Conservation (phyloP, 106 monocot species). For the Apostasia shenzhenica region DNA sequence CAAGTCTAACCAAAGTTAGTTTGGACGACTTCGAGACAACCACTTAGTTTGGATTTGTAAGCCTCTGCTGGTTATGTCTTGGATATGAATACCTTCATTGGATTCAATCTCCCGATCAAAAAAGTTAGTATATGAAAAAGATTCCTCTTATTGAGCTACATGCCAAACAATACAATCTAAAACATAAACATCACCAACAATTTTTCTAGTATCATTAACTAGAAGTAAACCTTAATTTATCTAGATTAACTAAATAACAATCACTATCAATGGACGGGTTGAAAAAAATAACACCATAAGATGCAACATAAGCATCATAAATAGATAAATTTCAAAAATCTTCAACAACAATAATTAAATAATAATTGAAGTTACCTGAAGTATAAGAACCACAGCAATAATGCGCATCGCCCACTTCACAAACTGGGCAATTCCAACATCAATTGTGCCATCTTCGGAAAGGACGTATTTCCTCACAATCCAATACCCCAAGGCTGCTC, state of each 20-base stretch:
- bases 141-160: too few relatives aligned
- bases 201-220: not conserved
- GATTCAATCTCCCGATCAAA: too few relatives aligned
- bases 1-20: too few relatives aligned
- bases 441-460: slow-evolving; percentile 76
- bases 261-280: not conserved
- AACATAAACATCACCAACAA: not conserved
- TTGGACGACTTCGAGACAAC: too few relatives aligned
- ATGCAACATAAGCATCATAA: not conserved
- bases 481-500: slow-evolving; percentile 93
- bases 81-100: too few relatives aligned
- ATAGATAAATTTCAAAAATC: not conserved
- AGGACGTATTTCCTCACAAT: slow-evolving; percentile 82
- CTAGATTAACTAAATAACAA: not conserved
- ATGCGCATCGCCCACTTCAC: slow-evolving; percentile 89
- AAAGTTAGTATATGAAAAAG: too few relatives aligned
- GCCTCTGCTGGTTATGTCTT: too few relatives aligned
- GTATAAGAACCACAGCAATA: slow-evolving; percentile 41
- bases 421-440: slow-evolving; percentile 72
- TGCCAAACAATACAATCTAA: not conserved
- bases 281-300: not conserved
- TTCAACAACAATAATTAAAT: not conserved
- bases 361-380: slow-evolving; percentile 40
- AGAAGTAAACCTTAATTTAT: not conserved
- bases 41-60: too few relatives aligned